A percentile compares a stretch with the other conserved stretches of the same genome.
phyloP scores from a whole-genome alignment of 2,329 filamentous ascomycete genomes.

The Colletotrichum australisinense region DNA sequence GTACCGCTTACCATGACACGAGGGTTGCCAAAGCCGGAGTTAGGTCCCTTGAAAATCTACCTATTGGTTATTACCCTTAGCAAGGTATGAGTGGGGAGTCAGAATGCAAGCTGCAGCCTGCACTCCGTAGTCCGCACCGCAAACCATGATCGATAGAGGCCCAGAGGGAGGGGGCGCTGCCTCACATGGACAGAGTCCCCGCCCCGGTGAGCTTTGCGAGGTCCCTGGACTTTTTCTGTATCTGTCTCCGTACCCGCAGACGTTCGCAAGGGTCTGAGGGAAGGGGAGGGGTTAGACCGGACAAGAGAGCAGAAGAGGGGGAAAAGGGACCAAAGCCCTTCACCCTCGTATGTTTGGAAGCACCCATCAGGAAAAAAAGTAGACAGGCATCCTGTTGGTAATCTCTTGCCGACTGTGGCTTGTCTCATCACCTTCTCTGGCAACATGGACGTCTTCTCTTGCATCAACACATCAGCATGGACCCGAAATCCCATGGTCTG shows the following conservation, averaged over 20 bases:
- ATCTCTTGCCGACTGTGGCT: neutral
- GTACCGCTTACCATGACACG: neutral
- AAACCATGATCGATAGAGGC: no score
- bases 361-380: neutral
- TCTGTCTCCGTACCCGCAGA: neutral
- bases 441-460: constrained; percentile 14
- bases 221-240: neutral
- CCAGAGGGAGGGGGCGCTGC: neutral
- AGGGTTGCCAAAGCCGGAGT: neutral
- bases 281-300: neutral
- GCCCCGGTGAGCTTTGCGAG: neutral
- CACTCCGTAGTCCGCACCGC: neutral
- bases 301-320: neutral
- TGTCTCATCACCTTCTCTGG: constrained; percentile 1
- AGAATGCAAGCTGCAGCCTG: neutral
- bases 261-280: neutral
- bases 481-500: constrained; percentile 10
- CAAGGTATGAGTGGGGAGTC: neutral
- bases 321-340: neutral
- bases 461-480: constrained; percentile 3
- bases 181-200: neutral
- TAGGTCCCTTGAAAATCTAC: neutral
- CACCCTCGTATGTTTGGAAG: neutral
- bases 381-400: neutral
- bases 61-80: neutral